These are phyloP conservation scores for Prinsepia uniflora DNA, from an alignment of 306 rosid genomes.

Conservation along the genomic window DNA sequence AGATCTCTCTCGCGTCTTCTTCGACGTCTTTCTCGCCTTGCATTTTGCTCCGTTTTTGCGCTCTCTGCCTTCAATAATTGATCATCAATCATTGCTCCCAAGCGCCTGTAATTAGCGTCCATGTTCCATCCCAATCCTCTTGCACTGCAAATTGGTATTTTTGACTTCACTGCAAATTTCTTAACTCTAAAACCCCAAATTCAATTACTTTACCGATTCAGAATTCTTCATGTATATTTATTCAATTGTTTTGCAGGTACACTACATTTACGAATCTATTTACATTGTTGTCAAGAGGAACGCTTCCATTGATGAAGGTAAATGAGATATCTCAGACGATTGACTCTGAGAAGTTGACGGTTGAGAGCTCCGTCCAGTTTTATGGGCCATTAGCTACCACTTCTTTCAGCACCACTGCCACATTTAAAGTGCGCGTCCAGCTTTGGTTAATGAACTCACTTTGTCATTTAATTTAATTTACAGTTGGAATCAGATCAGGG, in stretches of 20 bases:
- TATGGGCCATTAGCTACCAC: constrained; percentile 74
- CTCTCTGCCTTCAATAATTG: too few relatives aligned
- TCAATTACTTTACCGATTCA: background rate
- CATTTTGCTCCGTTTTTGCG: too few relatives aligned
- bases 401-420: constrained; percentile 75
- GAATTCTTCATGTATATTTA: too few relatives aligned
- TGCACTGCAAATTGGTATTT: too few relatives aligned
- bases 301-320: constrained; percentile 62
- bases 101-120: too few relatives aligned
- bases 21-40: too few relatives aligned
- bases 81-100: too few relatives aligned
- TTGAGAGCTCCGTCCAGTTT: constrained; percentile 82
- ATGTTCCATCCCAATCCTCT: too few relatives aligned
- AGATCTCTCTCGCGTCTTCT: too few relatives aligned
- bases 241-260: constrained; percentile 39
- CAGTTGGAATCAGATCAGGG: background rate
- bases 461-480: background rate
- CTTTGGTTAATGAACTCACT: constrained; percentile 26
- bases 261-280: constrained; percentile 76
- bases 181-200: background rate
- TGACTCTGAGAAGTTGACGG: constrained; percentile 55
- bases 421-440: constrained; percentile 78
- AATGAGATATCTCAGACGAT: constrained; percentile 90
- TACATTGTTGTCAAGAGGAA: constrained; percentile 69
- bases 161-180: background rate